A percentile compares a stretch with the other conserved stretches of the same genome.
Evolutionary conservation across 2,329 filamentous ascomycete genomes (phyloP).

Genomic region (Aciculosporium take): DNA sequence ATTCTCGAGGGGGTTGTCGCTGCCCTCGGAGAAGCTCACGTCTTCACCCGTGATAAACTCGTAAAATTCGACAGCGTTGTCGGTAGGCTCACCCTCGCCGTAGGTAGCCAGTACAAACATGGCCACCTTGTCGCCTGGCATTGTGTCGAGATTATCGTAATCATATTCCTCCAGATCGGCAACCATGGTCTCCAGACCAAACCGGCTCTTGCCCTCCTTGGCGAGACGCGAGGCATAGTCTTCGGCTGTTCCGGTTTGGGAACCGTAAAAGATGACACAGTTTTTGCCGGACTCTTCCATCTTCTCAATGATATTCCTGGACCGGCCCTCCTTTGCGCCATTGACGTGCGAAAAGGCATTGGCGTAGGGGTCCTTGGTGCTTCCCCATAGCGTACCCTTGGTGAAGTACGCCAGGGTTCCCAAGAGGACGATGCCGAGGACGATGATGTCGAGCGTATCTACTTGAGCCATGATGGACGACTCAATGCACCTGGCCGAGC

Average conservation of each 20-base stretch:
- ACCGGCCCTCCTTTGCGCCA: slow-evolving; percentile 64
- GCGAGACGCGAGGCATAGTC: slow-evolving; percentile 93
- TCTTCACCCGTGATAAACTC: slow-evolving; percentile 84
- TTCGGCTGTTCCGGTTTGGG: slow-evolving; percentile 94
- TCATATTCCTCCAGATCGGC: slow-evolving; percentile 97
- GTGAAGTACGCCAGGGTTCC: slow-evolving; percentile 94
- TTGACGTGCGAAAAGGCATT: slow-evolving; percentile 55
- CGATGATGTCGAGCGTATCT: slow-evolving; percentile 86
- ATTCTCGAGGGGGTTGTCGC: slow-evolving; percentile 60
- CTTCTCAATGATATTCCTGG: slow-evolving; percentile 86
- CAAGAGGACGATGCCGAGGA: slow-evolving; percentile 71
- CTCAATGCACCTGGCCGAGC: background rate
- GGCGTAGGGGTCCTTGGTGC: slow-evolving; percentile 80
- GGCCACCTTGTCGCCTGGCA: slow-evolving; percentile 79
- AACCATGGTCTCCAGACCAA: slow-evolving; percentile 95
- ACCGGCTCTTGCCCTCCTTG: slow-evolving; percentile 93
- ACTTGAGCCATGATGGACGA: slow-evolving; percentile 66
- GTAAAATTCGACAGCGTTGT: slow-evolving; percentile 98
- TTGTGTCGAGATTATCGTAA: slow-evolving; percentile 78
- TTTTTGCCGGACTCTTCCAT: slow-evolving; percentile 94
- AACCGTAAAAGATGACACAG: slow-evolving; percentile 96
- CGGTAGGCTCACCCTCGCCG: slow-evolving; percentile 94
- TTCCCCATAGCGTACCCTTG: slow-evolving; percentile 86
- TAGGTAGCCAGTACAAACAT: slow-evolving; percentile 97
- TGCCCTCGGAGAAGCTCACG: slow-evolving; percentile 60